phyloP scores from a whole-genome alignment of 306 rosid genomes.

The Vachellia pachyceras region DNA sequence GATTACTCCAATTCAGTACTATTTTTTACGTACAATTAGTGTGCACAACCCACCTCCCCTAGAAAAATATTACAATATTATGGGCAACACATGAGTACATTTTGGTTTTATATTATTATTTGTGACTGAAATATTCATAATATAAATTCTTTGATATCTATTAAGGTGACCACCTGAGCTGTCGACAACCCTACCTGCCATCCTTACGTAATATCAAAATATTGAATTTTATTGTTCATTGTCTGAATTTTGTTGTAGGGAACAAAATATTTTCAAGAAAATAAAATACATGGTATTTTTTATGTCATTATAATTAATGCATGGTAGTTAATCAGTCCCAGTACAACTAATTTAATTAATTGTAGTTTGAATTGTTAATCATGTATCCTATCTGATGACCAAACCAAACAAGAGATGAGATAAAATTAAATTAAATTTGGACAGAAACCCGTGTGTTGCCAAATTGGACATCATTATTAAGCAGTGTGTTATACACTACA shows the following conservation, averaged over 20 bases:
- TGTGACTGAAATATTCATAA: slow-evolving; percentile 25
- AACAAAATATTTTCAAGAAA: not conserved
- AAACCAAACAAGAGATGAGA: not conserved
- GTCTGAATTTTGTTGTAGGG: not conserved
- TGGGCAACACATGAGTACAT: not conserved
- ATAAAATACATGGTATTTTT: not conserved
- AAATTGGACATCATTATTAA: slow-evolving; percentile 29
- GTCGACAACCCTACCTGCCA: slow-evolving; percentile 47
- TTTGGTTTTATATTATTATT: not conserved
- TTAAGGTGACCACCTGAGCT: slow-evolving; percentile 54
- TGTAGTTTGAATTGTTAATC: not conserved
- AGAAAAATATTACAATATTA: slow-evolving; percentile 7
- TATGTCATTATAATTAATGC: not conserved
- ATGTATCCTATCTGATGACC: not conserved
- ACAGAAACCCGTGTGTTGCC: slow-evolving; percentile 16
- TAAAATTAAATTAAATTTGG: slow-evolving; percentile 6
- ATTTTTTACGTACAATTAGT: slow-evolving; percentile 33
- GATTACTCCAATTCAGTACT: no score
- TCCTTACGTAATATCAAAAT: not conserved
- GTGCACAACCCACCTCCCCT: slow-evolving; percentile 17
- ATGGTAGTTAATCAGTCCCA: not conserved
- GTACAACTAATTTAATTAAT: not conserved
- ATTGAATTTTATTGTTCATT: slow-evolving; percentile 22
- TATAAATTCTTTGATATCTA: not conserved
- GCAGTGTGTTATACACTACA: slow-evolving; percentile 9